Base-by-base conservation (phyloP, 306 rosid species). In the Alnus rubra region DNA sequence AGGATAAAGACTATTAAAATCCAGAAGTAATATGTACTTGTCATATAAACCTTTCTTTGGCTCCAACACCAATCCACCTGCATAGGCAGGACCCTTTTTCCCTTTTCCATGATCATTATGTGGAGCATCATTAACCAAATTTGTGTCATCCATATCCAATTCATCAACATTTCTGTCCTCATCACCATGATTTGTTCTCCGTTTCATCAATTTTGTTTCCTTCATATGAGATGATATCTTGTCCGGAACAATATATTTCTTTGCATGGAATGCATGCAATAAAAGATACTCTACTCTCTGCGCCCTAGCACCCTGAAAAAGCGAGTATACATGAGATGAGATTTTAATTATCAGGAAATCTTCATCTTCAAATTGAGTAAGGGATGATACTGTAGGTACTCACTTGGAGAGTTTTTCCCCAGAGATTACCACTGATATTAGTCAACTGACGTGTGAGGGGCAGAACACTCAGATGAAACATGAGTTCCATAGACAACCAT, bases 361-460 rank as follows among this genome's bases (percentile, higher is more conserved):
- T 64, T 52, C 44, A 62, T 52, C 11, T 77, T 73, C 76, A 84
- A 73, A 71, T 67, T 84, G 72, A 62, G 73, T 56, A 76, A 44
- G 37, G 74, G 50, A 81, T 78, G 55, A 77, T 63, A 74, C 73
- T 54, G 19, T 1, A 9, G 77, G 53, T 56, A 83, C 88, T 90
- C 84, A 93, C 99, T 91, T 95, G 99, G 73, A 95, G 94, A 60
- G 93, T 91, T 90, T 89, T 93, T 7, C 98, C 97, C 99, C 99
- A 93, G 62, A 95, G 88, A 50, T 95, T 93, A 75, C 99, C 99
- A 78, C 99, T 95, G 75, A 88, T 90, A 88, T 90, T 95, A 74
- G 99, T 91, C 82, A 95, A 91, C 87, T 95, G 98, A 65, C 98
- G 97, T 59, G 98, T 95, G 74, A 95, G 99, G 37, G 99, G 99